Evolutionary conservation across 2,329 filamentous ascomycete species (phyloP), one percentile per base, ranked within the genome.

Genomic region (Helicocarpus griseus): DNA sequence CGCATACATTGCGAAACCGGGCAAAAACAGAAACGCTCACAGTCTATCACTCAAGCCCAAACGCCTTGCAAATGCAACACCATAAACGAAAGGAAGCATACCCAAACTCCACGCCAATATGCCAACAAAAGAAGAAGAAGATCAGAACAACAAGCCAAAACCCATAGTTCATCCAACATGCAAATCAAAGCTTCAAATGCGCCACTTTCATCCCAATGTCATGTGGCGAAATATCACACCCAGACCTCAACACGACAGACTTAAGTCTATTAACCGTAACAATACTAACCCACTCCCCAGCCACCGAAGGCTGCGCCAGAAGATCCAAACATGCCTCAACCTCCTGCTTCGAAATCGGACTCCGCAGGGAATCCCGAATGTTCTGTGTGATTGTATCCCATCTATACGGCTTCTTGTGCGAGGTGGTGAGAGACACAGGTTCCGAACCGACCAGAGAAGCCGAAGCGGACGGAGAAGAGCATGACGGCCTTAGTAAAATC

Each of bases 301-400:
- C 74, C 38, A 75, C 67, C 47, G 74, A 69, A 26, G 76, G 65
- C 29, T 69, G 61, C 4, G 70, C 69, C 41, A 79, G 62, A 35
- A 79, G 65, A 48, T 69, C 68, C 48, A 80, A 59, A 61, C 74
- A 76, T 1, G 64, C 61, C 50, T 69, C 69, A 8, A 73, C 72
- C 56, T 79, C 77, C 5, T 71, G 67, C 28, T 66, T 69, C 1
- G 73, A 71, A 40, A 79, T 75, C 0, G 76, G 73, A 50, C 65
- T 72, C 31, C 65, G 63, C 55, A 86, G 70, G 24, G 85, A 89
- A 65, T 88, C 84, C 60, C 77, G 78, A 46, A 89, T 73, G 63
- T 82, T 84, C 57, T 80, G 77, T 17, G 84, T 69, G 50, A 89
- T 70, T 11, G 74, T 75, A 26, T 77, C 70, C 73, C 89, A 78